Base-by-base conservation (phyloP, 805 yeast species). In the Cyberlindnera misumaiensis region DNA sequence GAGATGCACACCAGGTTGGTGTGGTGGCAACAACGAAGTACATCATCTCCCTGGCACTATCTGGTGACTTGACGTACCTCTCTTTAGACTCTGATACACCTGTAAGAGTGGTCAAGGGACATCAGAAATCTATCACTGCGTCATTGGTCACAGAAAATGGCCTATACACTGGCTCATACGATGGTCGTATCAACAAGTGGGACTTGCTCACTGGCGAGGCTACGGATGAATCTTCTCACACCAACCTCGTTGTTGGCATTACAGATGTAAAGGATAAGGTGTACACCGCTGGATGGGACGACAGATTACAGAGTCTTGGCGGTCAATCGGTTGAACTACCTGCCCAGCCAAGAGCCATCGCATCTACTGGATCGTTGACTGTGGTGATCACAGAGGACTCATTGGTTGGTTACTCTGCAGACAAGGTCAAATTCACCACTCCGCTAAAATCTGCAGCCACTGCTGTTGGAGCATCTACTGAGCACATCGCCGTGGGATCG, bases 201-300 rank as follows among this genome's bases (percentile, higher is more conserved):
- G 62, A 59, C 12, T 42, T 65, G 7, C 42, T 51, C 3, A 40
- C 53, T 1, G 64, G 68, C 13, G 58, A 64, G 7, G 70, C 72
- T 1, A 49, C 64, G 10, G 49, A 70, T 10, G 49, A 53, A 11
- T 55, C 59, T 2, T 62, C 63, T 3, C 97, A 89, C 59, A 55
- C 72, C 1, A 87, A 88, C 47, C 72, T 81, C 45, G 72, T 90
- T 32, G 77, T 75, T 26, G 78, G 80, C 3, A 52, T 77, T 16
- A 70, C 48, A 17, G 47, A 46, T 5, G 52, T 54, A 11, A 58
- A 55, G 1, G 24, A 31, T 3, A 52, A 58, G 1, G 51, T 76
- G 14, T 60, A 67, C 37, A 68, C 87, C n/a, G 67, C 77, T 15
- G 94, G 89, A 3, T 93, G 97, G 97, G 98, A 90, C 60, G 95